A percentile compares a stretch with the other conserved stretches of the same genome.
Evolutionary conservation across 305 asterid species (phyloP).

Genomic region (Fraxinus angustifolia): DNA sequence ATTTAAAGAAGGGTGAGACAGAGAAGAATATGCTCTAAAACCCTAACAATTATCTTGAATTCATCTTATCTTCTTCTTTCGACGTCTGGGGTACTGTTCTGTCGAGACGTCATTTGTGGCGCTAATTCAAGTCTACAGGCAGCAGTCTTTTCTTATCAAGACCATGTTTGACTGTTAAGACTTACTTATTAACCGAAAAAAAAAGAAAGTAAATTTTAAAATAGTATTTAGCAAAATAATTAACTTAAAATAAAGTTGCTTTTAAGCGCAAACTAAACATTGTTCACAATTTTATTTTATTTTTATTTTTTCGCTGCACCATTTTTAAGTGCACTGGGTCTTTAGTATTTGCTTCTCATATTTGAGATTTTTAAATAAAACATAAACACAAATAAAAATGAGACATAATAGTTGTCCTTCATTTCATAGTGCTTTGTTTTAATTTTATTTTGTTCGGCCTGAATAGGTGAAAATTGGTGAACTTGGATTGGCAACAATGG

Average conservation of each 20-base stretch:
- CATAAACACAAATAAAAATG: background rate
- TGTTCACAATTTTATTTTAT: background rate
- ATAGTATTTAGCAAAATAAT: too few species aligned
- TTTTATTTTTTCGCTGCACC: background rate
- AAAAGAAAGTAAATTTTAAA: background rate
- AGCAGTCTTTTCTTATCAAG: background rate
- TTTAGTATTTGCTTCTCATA: background rate
- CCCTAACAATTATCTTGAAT: constrained; percentile 23
- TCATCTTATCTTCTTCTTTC: background rate
- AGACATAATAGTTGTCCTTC: background rate
- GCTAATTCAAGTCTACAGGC: background rate
- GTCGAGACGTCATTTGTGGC: background rate
- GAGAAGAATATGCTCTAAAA: constrained; percentile 33
- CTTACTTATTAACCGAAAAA: background rate
- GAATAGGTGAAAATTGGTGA: constrained; percentile 79
- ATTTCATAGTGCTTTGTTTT: background rate
- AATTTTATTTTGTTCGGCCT: constrained; percentile 17
- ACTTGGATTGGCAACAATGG: constrained; percentile 65
- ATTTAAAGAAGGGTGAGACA: background rate
- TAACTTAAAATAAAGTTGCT: background rate
- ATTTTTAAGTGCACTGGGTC: background rate
- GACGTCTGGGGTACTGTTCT: background rate
- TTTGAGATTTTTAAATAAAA: too few species aligned
- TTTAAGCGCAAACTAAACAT: background rate
- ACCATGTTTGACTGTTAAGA: background rate